These are phyloP conservation scores for Microcos paniculata DNA, from an alignment of 345 rosid species.

Conservation along the genomic window DNA sequence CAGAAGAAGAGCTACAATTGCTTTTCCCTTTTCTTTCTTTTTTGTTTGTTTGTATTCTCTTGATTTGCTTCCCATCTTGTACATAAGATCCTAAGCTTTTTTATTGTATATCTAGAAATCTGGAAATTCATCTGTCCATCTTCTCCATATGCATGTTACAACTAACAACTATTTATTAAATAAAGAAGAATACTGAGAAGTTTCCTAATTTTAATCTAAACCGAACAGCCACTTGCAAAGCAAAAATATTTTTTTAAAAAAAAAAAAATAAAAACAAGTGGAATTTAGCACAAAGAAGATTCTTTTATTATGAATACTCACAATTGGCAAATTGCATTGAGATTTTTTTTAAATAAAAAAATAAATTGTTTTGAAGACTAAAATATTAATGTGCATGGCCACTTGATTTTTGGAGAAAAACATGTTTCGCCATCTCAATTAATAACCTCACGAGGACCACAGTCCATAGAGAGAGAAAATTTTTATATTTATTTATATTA, in stretches of 20 bases:
- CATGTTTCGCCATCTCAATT: neutral
- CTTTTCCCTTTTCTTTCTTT: too few species aligned
- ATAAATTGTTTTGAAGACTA: too few species aligned
- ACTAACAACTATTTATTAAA: too few species aligned
- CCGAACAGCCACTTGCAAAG: neutral
- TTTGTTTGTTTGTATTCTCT: neutral
- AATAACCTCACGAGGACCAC: neutral
- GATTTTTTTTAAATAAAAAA: neutral
- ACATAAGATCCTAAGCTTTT: neutral
- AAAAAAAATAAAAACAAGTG: neutral
- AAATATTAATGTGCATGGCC: neutral
- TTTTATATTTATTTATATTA: too few species aligned
- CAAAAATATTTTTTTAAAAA: neutral
- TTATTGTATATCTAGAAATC: neutral
- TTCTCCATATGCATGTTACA: neutral
- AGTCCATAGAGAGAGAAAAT: too few species aligned
- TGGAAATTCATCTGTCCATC: neutral
- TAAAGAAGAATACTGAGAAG: too few species aligned
- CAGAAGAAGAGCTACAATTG: neutral
- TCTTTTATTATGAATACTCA: neutral
- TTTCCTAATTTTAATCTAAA: too few species aligned
- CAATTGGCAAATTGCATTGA: neutral
- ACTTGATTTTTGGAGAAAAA: neutral
- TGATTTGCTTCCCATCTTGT: neutral
- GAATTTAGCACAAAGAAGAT: neutral